Conservation (phyloP, 1,284 basidiomycete species). For the Chalciporus piperatoides region DNA sequence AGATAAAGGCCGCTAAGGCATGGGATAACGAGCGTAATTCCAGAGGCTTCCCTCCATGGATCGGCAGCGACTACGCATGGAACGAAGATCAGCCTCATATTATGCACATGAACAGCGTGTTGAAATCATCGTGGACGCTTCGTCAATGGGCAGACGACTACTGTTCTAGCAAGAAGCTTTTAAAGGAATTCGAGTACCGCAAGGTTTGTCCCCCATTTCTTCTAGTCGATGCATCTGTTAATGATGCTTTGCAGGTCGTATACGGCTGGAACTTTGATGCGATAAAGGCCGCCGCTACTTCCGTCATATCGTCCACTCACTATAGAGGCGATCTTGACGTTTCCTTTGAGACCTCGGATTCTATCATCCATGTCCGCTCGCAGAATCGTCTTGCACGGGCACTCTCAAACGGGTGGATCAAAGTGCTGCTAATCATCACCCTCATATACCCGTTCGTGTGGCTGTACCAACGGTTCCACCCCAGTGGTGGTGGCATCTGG, state of each 20-base stretch:
- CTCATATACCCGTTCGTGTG: constrained; percentile 72
- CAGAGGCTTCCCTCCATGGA: constrained; percentile 45
- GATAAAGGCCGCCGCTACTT: constrained; percentile 50
- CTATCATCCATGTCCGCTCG: constrained; percentile 56
- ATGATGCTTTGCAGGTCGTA: constrained; percentile 39
- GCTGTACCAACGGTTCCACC: constrained; percentile 62
- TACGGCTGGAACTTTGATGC: constrained; percentile 68
- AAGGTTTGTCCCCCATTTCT: constrained; percentile 40
- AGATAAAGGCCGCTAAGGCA: constrained; percentile 31
- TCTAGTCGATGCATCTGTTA: background rate
- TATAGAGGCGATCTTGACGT: constrained; percentile 54
- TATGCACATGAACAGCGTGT: constrained; percentile 29
- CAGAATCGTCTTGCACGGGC: constrained; percentile 56
- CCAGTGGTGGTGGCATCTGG: constrained; percentile 62
- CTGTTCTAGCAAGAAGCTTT: constrained; percentile 51
- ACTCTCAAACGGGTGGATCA: constrained; percentile 63
- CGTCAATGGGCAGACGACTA: constrained; percentile 72
- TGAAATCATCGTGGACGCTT: constrained; percentile 51
- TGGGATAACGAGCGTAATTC: constrained; percentile 32
- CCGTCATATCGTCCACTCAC: constrained; percentile 47
- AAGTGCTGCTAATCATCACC: constrained; percentile 58
- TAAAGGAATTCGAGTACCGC: constrained; percentile 65
- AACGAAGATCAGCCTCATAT: constrained; percentile 25
- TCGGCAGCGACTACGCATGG: constrained; percentile 26
- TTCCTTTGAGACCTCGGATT: constrained; percentile 41